Conservation (phyloP, 345 rosid species). For the Heritiera littoralis region DNA sequence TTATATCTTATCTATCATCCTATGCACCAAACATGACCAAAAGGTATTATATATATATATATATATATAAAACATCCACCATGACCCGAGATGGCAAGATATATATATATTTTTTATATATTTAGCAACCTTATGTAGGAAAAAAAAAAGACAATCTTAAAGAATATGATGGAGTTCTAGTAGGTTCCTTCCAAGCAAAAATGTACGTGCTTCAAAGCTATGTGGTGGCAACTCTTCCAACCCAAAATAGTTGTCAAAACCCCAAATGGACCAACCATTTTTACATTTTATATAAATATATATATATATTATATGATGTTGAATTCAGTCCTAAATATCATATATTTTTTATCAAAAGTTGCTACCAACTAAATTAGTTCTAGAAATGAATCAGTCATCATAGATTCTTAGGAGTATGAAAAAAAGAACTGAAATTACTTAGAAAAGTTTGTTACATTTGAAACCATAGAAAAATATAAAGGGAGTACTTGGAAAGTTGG, state of each 20-base stretch:
- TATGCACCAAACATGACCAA: too few relatives aligned
- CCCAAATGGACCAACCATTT: neutral
- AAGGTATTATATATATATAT: too few relatives aligned
- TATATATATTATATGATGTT: too few relatives aligned
- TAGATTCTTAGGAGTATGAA: neutral
- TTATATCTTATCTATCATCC: too few relatives aligned
- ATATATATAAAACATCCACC: too few relatives aligned
- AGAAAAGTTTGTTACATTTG: neutral
- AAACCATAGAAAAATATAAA: neutral
- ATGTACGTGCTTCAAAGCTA: neutral
- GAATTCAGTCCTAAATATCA: neutral
- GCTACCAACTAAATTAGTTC: neutral
- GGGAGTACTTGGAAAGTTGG: neutral
- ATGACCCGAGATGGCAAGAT: too few relatives aligned
- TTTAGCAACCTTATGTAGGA: too few relatives aligned
- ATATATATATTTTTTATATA: too few relatives aligned
- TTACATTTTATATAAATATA: neutral
- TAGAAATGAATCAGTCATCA: neutral
- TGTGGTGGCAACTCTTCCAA: slow-evolving; percentile 21
- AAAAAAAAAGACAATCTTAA: neutral
- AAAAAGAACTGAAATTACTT: too few relatives aligned
- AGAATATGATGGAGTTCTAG: neutral
- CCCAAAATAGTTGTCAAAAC: slow-evolving; percentile 13
- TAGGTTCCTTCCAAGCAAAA: neutral
- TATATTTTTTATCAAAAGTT: neutral